phyloP scores from a whole-genome alignment of 2,329 filamentous ascomycete genomes.

The Eurotiales sp. region DNA sequence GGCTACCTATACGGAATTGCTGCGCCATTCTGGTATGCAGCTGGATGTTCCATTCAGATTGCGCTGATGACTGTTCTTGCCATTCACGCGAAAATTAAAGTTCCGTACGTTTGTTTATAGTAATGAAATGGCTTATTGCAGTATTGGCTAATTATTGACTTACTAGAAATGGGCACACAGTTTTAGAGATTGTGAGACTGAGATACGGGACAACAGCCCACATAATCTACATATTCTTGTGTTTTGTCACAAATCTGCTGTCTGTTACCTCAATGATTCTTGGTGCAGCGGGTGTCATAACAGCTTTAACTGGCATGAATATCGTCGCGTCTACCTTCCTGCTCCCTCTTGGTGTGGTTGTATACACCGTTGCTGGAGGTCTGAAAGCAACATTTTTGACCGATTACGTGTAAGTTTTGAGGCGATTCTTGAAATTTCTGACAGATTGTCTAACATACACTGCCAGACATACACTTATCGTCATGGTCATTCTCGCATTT shows the following conservation, averaged over 20 bases:
- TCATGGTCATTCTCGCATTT: conserved; percentile 7
- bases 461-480: conserved; percentile 12
- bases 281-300: conserved; percentile 8
- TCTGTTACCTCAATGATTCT: conserved; percentile 13
- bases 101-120: conserved; percentile 5
- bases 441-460: background rate
- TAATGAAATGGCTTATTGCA: background rate
- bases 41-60: conserved; percentile 11
- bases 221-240: conserved; percentile 13
- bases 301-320: conserved; percentile 10
- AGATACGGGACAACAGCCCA: conserved; percentile 11
- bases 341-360: conserved; percentile 11
- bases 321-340: conserved; percentile 12
- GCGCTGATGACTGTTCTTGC: conserved; percentile 12
- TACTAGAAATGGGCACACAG: conserved; percentile 11
- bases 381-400: conserved; percentile 14
- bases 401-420: conserved; percentile 12
- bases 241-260: conserved; percentile 11
- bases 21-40: conserved; percentile 12
- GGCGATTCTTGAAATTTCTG: background rate
- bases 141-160: background rate
- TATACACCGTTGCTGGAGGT: conserved; percentile 11
- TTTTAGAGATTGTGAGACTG: conserved; percentile 11
- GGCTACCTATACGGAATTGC: conserved; percentile 13
- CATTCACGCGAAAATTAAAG: conserved; percentile 15